Base-by-base conservation (phyloP, 2,329 filamentous ascomycete species). In the Simplicillium aogashimaense region DNA sequence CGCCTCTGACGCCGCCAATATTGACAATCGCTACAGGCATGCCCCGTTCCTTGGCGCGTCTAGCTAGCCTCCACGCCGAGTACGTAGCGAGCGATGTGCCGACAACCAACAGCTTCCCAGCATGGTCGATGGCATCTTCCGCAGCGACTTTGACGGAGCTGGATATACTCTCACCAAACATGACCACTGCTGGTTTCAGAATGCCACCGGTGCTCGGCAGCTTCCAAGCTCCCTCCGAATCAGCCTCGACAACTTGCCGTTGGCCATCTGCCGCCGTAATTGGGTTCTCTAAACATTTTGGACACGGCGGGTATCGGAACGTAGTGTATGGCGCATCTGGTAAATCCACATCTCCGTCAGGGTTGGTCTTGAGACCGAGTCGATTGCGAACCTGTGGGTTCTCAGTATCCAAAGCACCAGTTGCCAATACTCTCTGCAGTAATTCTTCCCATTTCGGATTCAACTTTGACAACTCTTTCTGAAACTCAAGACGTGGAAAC, bases 11-110 rank as follows among this genome's bases (percentile, higher is more conserved):
- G 9, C 86, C 85, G n/a, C 86, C 85, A 43, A 95, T 72, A 53
- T 95, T 97, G 43, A 95, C 66, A 33, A 95, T 81, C 0, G 81
- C 89, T 55, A 97, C 84, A 13, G 87, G 81, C 77, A 94, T 90
- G 1, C 80, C 80, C 46, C 80, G 74, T 50, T 92, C 85, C 50
- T 83, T 81, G 25, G 90, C 92, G 43, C 81, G 70, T 64, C 88
- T 90, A 2, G 84, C 87, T 40, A 98, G 61, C 43, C 90, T 72
- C 88, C 88, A 98, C 0, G 92, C 92, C 10, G 88, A 95, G 59
- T 94, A 97, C 0, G 92, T 97, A 6, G 92, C 92, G 36, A 97
- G 71, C 45, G 86, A 95, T 29, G 86, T 95, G 4, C 89, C 92
- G 13, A 97, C 60, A 8, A 97, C 74, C 16, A 97, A 67, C 29